These are phyloP conservation scores for Vitis rupestris DNA, from an alignment of 164 flowering plant genomes.

Conservation along the genomic window DNA sequence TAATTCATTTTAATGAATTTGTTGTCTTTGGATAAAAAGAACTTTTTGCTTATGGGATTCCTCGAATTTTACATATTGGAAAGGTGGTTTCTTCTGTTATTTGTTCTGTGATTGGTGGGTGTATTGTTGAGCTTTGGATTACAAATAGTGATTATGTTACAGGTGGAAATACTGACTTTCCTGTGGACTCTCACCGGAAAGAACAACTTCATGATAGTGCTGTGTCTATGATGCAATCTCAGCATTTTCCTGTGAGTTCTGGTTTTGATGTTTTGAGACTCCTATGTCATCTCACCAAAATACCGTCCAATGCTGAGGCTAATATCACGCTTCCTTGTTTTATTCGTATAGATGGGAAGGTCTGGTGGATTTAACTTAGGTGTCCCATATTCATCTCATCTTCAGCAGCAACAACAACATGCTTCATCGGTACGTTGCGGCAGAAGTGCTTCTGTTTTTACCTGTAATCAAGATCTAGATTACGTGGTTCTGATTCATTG, in stretches of 20 bases:
- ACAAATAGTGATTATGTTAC: constrained; percentile 13
- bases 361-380: constrained; percentile 83
- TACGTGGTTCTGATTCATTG: constrained; percentile 80
- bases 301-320: background rate
- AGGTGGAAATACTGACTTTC: constrained; percentile 74
- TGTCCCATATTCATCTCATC: constrained; percentile 72
- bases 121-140: background rate
- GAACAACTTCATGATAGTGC: constrained; percentile 81
- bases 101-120: background rate
- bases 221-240: constrained; percentile 81
- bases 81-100: background rate
- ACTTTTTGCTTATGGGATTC: too few species aligned
- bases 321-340: background rate
- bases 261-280: background rate
- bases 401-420: constrained; percentile 68
- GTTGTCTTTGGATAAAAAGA: too few species aligned
- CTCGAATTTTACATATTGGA: too few species aligned
- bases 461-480: constrained; percentile 71
- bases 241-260: constrained; percentile 70
- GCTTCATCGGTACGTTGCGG: constrained; percentile 65
- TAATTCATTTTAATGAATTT: too few species aligned
- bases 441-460: constrained; percentile 54
- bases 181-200: constrained; percentile 80
- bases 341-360: constrained; percentile 54
- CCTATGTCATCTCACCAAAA: background rate